A percentile compares a stretch with the other conserved stretches of the same genome.
Conservation (phyloP, 2,329 filamentous ascomycete species). For the Cercospora berteroae region DNA sequence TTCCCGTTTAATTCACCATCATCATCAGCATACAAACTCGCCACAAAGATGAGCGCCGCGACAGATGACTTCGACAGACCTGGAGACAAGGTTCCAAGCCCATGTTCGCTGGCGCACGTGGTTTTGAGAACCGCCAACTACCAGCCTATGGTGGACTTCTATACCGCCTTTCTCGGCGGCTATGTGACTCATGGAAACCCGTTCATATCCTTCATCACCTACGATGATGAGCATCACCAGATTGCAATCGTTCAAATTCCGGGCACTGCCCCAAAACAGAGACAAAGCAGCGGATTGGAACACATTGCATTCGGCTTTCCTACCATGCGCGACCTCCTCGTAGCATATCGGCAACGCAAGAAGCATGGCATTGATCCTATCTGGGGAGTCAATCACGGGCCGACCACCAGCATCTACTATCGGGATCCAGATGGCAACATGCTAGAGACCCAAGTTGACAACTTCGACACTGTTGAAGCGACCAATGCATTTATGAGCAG, state of each 20-base stretch:
- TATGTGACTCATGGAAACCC: background rate
- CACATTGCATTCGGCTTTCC: background rate
- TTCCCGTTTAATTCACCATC: background rate
- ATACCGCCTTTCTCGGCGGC: constrained; percentile 31
- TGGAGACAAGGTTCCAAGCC: background rate
- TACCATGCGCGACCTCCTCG: background rate
- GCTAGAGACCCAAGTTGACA: constrained; percentile 28
- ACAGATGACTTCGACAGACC: background rate
- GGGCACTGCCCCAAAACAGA: background rate
- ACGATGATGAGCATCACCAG: background rate
- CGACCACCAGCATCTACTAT: constrained; percentile 30
- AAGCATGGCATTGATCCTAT: constrained; percentile 4
- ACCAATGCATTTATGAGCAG: constrained; percentile 43
- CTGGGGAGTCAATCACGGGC: constrained; percentile 29
- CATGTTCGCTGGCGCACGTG: constrained; percentile 29
- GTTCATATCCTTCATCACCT: background rate
- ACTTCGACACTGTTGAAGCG: constrained; percentile 34
- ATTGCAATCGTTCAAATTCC: background rate
- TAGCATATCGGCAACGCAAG: background rate
- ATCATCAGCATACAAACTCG: background rate
- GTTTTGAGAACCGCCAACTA: constrained; percentile 31
- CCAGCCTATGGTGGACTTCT: constrained; percentile 28
- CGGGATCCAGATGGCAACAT: constrained; percentile 29
- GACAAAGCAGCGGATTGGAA: background rate
- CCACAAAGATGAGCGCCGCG: background rate